Base-by-base conservation (phyloP, 345 rosid genomes). In the Boechera divaricarpa region DNA sequence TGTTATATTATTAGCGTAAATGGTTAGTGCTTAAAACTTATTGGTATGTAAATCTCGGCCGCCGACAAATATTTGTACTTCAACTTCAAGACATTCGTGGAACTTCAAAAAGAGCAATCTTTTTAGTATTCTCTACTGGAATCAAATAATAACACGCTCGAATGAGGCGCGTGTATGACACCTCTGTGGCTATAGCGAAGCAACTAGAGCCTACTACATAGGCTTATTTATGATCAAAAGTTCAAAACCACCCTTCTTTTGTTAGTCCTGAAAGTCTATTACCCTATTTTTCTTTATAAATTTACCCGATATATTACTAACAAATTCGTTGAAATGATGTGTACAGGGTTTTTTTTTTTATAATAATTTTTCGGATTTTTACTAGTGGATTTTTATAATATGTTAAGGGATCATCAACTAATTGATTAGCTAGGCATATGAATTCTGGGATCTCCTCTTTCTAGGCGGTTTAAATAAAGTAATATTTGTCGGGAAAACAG, bases 1-100 rank as follows among this genome's bases (percentile, higher is more conserved):
- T 68, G 48, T 67, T 35, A 52, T 21, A 51, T 12, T 3, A 67
- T 49, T 59, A 59, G 35, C 26, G 13, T 29, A 38, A 38, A 8
- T 60, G 68, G 67, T 39, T 59, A 59, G 35, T 68, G 69, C 57
- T 41, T 41, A 24, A 69, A 69, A 69, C 49, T 61, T 44, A 21
- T 39, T 42, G 79, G 75, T 60, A 41, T 35, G 42, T 8, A 41
- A 45, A 24, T 70, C 65, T 77, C 76, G 41, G 75, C 75, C 80
- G 80, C 80, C 76, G 76, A 63, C 71, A 70, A 45, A 77, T 53
- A 32, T 10, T 0, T 63, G 80, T 77, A 55, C 76, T 63, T 77
- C 16, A 47, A 53, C 80, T 54, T 63, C 5, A 63, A 42, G 51
- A 54, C 80, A 69, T 44, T 77, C 80, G 75, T 54, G 79, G 74